Evolutionary conservation across 495 filamentous ascomycete genomes (phyloP).

Genomic region (Talaromyces ruber): DNA sequence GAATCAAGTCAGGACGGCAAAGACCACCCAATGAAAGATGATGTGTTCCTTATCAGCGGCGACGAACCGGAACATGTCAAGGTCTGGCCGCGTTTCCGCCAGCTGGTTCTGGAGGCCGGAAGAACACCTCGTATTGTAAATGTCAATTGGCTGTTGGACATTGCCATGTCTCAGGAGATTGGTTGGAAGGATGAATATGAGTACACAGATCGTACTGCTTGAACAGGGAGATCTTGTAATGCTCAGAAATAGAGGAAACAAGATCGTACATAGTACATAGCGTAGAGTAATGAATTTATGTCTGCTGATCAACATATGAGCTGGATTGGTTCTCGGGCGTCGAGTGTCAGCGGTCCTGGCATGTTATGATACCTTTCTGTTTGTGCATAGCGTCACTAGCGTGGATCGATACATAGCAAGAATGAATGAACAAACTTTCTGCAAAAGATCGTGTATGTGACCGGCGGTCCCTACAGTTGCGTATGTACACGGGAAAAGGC

Average conservation of each 20-base stretch:
- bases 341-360: not conserved
- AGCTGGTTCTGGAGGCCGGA: conserved; percentile 61
- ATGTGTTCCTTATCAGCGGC: conserved; percentile 71
- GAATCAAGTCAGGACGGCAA: conserved; percentile 47
- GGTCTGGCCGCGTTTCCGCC: conserved; percentile 72
- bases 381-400: not conserved
- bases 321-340: conserved; percentile 1
- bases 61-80: conserved; percentile 53
- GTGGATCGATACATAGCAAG: not conserved
- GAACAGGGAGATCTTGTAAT: not conserved
- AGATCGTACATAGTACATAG: not conserved
- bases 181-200: conserved; percentile 56
- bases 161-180: conserved; percentile 77
- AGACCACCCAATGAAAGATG: conserved; percentile 52
- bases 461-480: too few species aligned
- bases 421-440: not conserved
- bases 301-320: not conserved
- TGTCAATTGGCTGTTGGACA: conserved; percentile 81
- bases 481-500: too few species aligned
- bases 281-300: not conserved
- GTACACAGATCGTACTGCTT: conserved; percentile 8
- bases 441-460: too few species aligned
- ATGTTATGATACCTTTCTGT: not conserved
- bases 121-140: conserved; percentile 69
- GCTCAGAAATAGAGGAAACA: conserved; percentile 11